Evolutionary conservation across 129 eudicot genomes (phyloP).

Genomic region (Saussurea involucrata): DNA sequence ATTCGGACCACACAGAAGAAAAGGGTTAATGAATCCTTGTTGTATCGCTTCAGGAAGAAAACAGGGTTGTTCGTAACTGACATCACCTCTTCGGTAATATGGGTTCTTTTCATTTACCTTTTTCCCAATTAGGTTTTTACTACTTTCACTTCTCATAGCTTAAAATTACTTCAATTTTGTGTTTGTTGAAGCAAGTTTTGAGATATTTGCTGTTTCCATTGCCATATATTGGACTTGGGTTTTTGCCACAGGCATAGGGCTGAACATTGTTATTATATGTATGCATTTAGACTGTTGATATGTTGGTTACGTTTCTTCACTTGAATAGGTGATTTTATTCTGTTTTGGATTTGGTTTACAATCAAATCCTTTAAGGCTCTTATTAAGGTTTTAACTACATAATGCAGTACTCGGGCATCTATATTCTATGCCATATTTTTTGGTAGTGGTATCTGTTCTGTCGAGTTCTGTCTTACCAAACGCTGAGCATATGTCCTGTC

Average conservation of each 20-base stretch:
- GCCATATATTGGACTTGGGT: background rate
- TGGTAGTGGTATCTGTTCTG: too few relatives aligned
- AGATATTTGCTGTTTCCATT: background rate
- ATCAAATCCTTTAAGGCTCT: background rate
- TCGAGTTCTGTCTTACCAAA: too few relatives aligned
- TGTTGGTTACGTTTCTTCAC: background rate
- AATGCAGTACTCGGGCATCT: too few relatives aligned
- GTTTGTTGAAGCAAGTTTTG: background rate
- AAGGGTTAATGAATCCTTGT: slow-evolving; percentile 41
- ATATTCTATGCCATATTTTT: too few relatives aligned
- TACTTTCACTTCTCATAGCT: background rate
- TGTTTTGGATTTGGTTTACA: background rate
- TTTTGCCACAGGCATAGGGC: background rate
- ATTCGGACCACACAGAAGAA: slow-evolving; percentile 20
- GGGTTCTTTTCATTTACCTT: background rate
- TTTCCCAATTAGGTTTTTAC: background rate
- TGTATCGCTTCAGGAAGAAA: slow-evolving; percentile 53
- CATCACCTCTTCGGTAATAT: slow-evolving; percentile 57
- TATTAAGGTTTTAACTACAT: too few relatives aligned
- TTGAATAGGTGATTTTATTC: background rate
- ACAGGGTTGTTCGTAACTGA: slow-evolving; percentile 75
- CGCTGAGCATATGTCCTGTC: too few relatives aligned
- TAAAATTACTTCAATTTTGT: background rate
- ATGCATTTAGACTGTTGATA: background rate
- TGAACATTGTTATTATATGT: background rate